phyloP scores from a whole-genome alignment of 352 stramenopile genomes.

The Globisporangium mamillatum region DNA sequence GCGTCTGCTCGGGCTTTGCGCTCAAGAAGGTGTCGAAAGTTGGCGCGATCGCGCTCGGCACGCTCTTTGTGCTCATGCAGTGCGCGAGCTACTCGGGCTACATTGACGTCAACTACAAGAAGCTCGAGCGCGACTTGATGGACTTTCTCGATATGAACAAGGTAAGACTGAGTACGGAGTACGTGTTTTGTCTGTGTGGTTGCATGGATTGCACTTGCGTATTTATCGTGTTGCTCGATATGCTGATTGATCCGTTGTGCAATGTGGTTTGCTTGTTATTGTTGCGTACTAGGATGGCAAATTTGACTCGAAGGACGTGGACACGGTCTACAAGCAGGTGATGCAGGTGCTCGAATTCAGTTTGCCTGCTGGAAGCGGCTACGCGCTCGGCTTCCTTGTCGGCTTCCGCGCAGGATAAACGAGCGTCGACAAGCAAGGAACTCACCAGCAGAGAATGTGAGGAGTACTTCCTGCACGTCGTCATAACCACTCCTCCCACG shows the following conservation, averaged over 20 bases:
- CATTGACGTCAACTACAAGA: constrained; percentile 91
- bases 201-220: neutral
- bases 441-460: neutral
- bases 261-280: constrained; percentile 4
- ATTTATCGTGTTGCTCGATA: neutral
- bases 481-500: neutral
- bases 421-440: neutral
- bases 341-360: constrained; percentile 81
- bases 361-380: constrained; percentile 73
- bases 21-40: constrained; percentile 91
- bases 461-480: neutral
- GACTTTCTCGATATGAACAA: constrained; percentile 78
- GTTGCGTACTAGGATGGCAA: constrained; percentile 43
- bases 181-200: neutral
- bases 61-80: constrained; percentile 88
- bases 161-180: constrained; percentile 24
- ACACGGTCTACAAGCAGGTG: constrained; percentile 69
- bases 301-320: constrained; percentile 75
- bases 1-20: constrained; percentile 88
- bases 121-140: constrained; percentile 80
- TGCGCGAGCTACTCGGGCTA: constrained; percentile 88
- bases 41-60: constrained; percentile 78
- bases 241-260: neutral
- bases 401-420: constrained; percentile 71
- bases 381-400: constrained; percentile 66